These are phyloP conservation scores for Neurospora intermedia DNA, from an alignment of 495 filamentous ascomycete genomes.

Conservation along the genomic window DNA sequence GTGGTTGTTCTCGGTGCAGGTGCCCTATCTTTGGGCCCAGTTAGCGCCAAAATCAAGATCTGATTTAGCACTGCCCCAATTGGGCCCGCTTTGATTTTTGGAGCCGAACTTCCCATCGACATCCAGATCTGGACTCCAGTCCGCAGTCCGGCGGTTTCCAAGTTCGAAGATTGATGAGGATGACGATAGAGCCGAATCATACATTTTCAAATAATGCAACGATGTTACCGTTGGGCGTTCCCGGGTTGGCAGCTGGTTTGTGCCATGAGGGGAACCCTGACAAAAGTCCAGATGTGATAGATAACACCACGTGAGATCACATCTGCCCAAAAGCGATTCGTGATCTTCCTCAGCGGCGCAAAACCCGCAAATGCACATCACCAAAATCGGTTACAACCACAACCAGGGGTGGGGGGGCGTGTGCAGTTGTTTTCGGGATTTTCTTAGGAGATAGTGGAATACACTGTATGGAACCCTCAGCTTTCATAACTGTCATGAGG, in stretches of 20 bases:
- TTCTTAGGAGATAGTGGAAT: neutral
- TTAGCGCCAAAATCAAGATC: neutral
- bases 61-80: neutral
- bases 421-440: neutral
- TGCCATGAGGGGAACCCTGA: neutral
- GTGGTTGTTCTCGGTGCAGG: neutral
- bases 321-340: neutral
- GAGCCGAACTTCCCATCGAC: neutral
- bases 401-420: neutral
- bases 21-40: neutral
- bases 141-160: neutral
- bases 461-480: neutral
- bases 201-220: neutral
- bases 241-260: neutral
- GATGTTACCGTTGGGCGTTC: neutral
- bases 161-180: neutral
- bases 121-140: neutral
- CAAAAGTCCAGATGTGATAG: neutral
- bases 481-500: neutral
- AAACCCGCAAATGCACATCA: neutral
- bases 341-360: neutral
- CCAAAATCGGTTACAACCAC: neutral
- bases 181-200: neutral
- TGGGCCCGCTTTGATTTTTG: neutral
- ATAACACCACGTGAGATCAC: neutral